phyloP scores from a whole-genome alignment of 192 early-diverging fungal species.

The Physocladia obscura region DNA sequence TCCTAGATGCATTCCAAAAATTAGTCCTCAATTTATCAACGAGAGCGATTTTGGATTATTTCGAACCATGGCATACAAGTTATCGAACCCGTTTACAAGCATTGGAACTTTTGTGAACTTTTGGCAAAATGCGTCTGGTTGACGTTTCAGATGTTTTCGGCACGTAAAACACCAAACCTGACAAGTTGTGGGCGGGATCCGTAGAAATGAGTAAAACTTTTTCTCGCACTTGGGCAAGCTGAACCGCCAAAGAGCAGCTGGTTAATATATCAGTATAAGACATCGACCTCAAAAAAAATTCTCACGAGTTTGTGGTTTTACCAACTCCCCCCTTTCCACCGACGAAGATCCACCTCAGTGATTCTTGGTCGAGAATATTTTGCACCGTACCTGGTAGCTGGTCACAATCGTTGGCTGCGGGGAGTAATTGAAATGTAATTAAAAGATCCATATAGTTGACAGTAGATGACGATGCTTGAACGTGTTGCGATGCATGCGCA shows the following conservation, averaged over 20 bases:
- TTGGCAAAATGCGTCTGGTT: conserved; percentile 92
- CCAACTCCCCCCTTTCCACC: conserved; percentile 99
- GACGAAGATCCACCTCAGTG: conserved; percentile 97
- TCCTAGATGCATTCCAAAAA: conserved; percentile 63
- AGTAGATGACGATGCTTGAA: no score
- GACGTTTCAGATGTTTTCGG: neutral
- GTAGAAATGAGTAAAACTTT: conserved; percentile 97
- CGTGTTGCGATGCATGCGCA: no score
- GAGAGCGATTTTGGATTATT: neutral
- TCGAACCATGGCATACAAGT: conserved; percentile 92
- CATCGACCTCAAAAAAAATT: conserved; percentile 37
- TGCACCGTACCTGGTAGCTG: conserved; percentile 82
- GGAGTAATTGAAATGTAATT: no score
- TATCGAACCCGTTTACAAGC: conserved; percentile 89
- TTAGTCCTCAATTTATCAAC: neutral
- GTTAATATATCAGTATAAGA: neutral
- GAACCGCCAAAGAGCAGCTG: conserved; percentile 87
- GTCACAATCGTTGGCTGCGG: no score
- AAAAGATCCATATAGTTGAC: no score
- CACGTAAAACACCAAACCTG: conserved; percentile 39
- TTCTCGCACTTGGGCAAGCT: conserved; percentile 86
- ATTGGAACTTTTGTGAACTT: conserved; percentile 97
- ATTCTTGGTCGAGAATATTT: conserved; percentile 95
- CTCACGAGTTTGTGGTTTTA: conserved; percentile 67
- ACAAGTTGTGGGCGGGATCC: conserved; percentile 98